A percentile compares a stretch with the other conserved stretches of the same genome.
These are phyloP conservation scores for Dactylellina drechsleri DNA, from an alignment of 2,329 filamentous ascomycete species.

Conservation along the genomic window DNA sequence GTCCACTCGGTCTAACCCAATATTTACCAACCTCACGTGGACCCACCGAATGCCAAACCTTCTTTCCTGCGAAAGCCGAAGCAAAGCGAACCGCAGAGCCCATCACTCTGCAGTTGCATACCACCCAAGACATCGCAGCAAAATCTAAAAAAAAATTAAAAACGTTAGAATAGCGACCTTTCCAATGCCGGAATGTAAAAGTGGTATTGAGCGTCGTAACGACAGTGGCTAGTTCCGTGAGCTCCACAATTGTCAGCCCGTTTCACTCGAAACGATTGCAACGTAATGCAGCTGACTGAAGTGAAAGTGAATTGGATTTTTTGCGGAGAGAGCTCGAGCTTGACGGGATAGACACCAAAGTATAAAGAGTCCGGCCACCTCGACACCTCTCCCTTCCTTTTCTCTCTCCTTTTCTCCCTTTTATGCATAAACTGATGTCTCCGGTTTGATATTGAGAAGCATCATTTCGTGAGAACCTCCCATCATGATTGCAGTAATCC, in stretches of 20 bases:
- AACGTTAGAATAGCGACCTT: conserved; percentile 12
- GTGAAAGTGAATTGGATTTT: not conserved
- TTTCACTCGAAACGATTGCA: conserved; percentile 12
- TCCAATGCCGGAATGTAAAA: conserved; percentile 46
- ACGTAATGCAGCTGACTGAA: not conserved
- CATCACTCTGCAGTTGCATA: conserved; percentile 42
- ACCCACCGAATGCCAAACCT: conserved; percentile 5
- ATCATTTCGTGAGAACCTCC: conserved; percentile 1
- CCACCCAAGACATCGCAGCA: conserved; percentile 26
- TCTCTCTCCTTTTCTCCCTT: conserved; percentile 9
- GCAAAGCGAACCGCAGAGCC: conserved; percentile 49
- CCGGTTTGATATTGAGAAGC: conserved; percentile 7
- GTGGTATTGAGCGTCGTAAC: conserved; percentile 5
- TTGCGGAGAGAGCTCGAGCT: not conserved
- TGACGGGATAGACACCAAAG: not conserved
- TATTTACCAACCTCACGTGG: conserved; percentile 36
- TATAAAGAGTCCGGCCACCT: conserved; percentile 35
- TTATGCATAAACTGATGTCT: conserved; percentile 31
- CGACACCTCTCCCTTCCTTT: conserved; percentile 15
- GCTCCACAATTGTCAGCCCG: conserved; percentile 39
- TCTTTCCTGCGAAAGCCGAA: conserved; percentile 48
- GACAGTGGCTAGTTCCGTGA: conserved; percentile 16
- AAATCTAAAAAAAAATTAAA: not conserved
- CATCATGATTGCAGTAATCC: conserved; percentile 35
- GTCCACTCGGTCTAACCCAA: not conserved